Evolutionary conservation across 2,329 filamentous ascomycete species (phyloP).

Genomic region (Hypoxylon sp.): DNA sequence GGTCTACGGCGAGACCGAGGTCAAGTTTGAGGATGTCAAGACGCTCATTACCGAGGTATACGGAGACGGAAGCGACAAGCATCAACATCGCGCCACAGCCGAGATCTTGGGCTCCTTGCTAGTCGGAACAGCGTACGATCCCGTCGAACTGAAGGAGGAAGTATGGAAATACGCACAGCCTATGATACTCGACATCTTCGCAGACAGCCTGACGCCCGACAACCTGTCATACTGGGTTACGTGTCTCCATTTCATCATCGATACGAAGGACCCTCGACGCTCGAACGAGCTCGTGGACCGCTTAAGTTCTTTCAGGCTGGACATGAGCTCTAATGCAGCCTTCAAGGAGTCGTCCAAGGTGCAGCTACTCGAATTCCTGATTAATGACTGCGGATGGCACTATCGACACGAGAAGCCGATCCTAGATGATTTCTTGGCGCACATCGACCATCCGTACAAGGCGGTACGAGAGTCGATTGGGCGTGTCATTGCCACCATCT

Average conservation of each 20-base stretch:
- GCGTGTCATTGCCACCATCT: conserved; percentile 84
- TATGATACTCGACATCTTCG: conserved; percentile 83
- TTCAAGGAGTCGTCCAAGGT: conserved; percentile 99
- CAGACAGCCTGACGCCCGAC: conserved; percentile 92
- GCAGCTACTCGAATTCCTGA: conserved; percentile 84
- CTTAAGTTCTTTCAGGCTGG: conserved; percentile 84
- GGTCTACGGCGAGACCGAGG: conserved; percentile 77
- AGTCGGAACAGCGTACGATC: conserved; percentile 80
- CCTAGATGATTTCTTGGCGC: conserved; percentile 83
- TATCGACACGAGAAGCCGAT: conserved; percentile 92
- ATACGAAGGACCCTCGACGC: conserved; percentile 87
- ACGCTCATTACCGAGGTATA: conserved; percentile 80
- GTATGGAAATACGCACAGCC: conserved; percentile 93
- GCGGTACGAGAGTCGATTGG: conserved; percentile 95
- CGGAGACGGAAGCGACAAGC: conserved; percentile 94
- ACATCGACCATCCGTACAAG: conserved; percentile 98
- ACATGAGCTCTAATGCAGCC: conserved; percentile 94
- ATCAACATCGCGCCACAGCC: conserved; percentile 93
- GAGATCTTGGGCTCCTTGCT: conserved; percentile 91
- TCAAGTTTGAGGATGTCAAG: conserved; percentile 87
- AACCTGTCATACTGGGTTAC: conserved; percentile 95
- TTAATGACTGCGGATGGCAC: conserved; percentile 93
- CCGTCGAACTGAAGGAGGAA: conserved; percentile 73
- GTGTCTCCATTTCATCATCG: conserved; percentile 87
- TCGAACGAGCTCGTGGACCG: conserved; percentile 85